Evolutionary conservation across 192 early-diverging fungal species (phyloP), one percentile per base, ranked within the genome.

Genomic region (Linnemannia exigua): DNA sequence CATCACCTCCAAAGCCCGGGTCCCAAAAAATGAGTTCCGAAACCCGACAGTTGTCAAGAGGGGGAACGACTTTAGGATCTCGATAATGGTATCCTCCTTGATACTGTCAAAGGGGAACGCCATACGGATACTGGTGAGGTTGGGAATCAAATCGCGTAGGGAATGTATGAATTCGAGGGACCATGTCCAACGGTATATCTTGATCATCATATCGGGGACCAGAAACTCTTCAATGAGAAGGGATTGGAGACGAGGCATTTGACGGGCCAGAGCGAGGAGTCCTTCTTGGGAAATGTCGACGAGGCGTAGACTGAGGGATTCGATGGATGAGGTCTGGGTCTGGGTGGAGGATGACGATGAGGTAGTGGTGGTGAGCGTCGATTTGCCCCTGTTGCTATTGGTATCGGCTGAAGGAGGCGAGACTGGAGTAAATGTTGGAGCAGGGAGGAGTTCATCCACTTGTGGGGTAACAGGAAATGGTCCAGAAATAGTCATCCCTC

Each of bases 141-240:
- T 78, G 1, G 84, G 84, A 36, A 72, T 80, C 3, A 69, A 48
- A 31, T 35, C 36, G 37, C 58, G 36, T 19, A 86, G 69, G 20
- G 73, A 76, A 25, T 68, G 77, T 12, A 86, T 77, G 47, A 86
- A 86, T 5, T 54, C n/a, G 8, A 41, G 20, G 14, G 84, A 68
- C 84, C 84, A 86, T 0, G 63, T 74, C 84, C 84, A 86, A 11
- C 84, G 84, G 20, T 85, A 85, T 33, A 79, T 85, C 48, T 79
- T 85, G 51, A 85, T 79, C 82, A 85, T 85, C 82, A 85, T 85
- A 54, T 85, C 77, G 7, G 82, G 82, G 14, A 79, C 69, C 0
- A 85, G 69, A 51, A 86, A 86, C 37, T 86, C 84, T 72, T 86
- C 84, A 50, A 86, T 80, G 22, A 79, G 51, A 1, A 86, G 69